phyloP scores from a whole-genome alignment of 169 alveolate species.

The Blepharisma undulans region DNA sequence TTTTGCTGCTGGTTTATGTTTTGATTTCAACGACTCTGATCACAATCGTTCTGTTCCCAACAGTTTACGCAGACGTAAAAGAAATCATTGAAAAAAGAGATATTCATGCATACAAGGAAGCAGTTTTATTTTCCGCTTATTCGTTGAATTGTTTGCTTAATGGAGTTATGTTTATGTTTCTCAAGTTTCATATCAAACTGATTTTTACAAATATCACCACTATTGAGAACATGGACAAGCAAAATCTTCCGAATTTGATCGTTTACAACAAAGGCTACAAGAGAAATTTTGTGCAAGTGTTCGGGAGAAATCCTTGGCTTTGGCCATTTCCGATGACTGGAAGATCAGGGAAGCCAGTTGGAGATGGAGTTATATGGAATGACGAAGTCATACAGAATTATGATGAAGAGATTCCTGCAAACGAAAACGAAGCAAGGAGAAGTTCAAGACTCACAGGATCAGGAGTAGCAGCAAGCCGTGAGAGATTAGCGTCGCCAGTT shows the following conservation, averaged over 20 bases:
- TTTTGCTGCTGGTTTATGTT: slow-evolving; percentile 67
- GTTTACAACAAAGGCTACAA: slow-evolving; percentile 51
- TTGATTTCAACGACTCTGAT: slow-evolving; percentile 47
- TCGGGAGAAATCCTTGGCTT: slow-evolving; percentile 68
- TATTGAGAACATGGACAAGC: slow-evolving; percentile 69
- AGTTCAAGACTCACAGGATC: not conserved
- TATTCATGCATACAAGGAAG: not conserved
- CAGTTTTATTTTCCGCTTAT: not conserved
- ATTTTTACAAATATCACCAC: slow-evolving; percentile 61
- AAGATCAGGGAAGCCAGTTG: slow-evolving; percentile 83
- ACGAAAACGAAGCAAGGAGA: slow-evolving; percentile 27
- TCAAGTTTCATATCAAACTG: slow-evolving; percentile 61
- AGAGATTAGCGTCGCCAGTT: not conserved
- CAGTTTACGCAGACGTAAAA: not conserved
- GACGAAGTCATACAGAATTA: not conserved
- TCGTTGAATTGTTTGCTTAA: not conserved
- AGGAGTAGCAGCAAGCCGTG: not conserved
- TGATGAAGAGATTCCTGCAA: slow-evolving; percentile 32
- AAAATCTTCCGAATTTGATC: not conserved
- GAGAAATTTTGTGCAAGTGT: slow-evolving; percentile 73
- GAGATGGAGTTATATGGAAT: slow-evolving; percentile 88
- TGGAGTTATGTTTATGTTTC: slow-evolving; percentile 47
- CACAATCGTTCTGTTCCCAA: not conserved
- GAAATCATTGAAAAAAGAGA: not conserved
- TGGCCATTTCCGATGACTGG: slow-evolving; percentile 79